Evolutionary conservation across 2,329 filamentous ascomycete genomes (phyloP).

Genomic region (Fusarium austroafricanum): DNA sequence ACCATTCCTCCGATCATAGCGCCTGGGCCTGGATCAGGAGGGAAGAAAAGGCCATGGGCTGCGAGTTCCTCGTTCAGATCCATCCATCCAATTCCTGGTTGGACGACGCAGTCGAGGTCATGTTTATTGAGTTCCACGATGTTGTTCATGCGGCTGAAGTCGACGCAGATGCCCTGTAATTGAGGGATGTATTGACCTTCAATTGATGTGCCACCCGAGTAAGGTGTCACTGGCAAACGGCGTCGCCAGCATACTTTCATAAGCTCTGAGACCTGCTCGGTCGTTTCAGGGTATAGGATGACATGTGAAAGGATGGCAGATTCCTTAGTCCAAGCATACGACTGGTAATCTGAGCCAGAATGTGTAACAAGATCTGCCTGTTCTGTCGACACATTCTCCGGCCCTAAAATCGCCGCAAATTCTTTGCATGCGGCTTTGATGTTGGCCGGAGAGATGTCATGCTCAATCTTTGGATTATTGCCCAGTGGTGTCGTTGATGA

Average conservation of each 20-base stretch:
- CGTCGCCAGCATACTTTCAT: constrained; percentile 78
- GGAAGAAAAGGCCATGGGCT: constrained; percentile 85
- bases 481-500: constrained; percentile 1
- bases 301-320: constrained; percentile 2
- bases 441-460: constrained; percentile 1
- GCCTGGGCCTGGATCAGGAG: constrained; percentile 80
- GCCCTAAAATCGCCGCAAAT: background rate
- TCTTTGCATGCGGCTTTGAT: constrained; percentile 7
- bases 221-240: constrained; percentile 85
- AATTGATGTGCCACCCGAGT: constrained; percentile 85
- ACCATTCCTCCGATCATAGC: constrained; percentile 87
- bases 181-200: constrained; percentile 92
- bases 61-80: constrained; percentile 78
- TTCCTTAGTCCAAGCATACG: constrained; percentile 23
- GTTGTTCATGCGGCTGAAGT: constrained; percentile 87
- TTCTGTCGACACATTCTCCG: constrained; percentile 16
- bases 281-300: constrained; percentile 75
- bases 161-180: constrained; percentile 85
- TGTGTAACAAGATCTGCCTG: constrained; percentile 6
- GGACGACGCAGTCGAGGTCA: constrained; percentile 92
- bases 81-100: constrained; percentile 92
- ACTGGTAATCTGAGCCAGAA: constrained; percentile 32
- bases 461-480: background rate
- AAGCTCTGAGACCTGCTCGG: constrained; percentile 77
- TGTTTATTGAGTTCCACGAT: constrained; percentile 82